Conservation (phyloP, 805 yeast genomes). For the Candida krabiensis region DNA sequence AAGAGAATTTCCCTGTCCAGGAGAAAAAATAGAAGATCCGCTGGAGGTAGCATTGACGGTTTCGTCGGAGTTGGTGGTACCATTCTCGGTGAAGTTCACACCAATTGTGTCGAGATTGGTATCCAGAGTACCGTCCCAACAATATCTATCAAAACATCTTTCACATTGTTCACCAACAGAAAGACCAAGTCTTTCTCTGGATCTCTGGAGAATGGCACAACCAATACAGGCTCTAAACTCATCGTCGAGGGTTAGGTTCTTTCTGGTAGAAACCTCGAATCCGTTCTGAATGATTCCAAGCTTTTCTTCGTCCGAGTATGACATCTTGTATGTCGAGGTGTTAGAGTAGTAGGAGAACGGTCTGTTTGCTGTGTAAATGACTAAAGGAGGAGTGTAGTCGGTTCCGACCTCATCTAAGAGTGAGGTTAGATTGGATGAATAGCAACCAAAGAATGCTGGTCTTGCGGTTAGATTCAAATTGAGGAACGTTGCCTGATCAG, state of each 20-base stretch:
- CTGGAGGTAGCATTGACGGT: conserved; percentile 26
- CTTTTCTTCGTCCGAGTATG: conserved; percentile 58
- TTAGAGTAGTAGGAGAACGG: conserved; percentile 67
- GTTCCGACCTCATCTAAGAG: conserved; percentile 40
- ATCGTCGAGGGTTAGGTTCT: conserved; percentile 63
- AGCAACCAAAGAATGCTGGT: conserved; percentile 86
- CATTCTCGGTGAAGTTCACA: conserved; percentile 41
- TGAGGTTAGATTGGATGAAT: conserved; percentile 58
- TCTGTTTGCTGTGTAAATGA: conserved; percentile 75
- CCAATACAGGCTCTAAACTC: conserved; percentile 76
- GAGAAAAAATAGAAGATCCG: conserved; percentile 8
- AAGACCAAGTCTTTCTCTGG: conserved; percentile 64
- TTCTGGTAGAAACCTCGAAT: conserved; percentile 64
- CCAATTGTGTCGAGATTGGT: conserved; percentile 13
- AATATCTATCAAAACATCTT: conserved; percentile 66
- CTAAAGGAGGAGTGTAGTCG: conserved; percentile 60
- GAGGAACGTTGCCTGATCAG: conserved; percentile 62
- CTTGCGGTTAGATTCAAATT: conserved; percentile 58
- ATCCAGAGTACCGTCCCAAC: conserved; percentile 46
- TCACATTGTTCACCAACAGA: conserved; percentile 70
- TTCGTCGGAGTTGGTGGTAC: conserved; percentile 34
- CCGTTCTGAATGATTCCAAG: conserved; percentile 69
- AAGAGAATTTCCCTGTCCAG: background rate
- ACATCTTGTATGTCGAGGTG: conserved; percentile 69
- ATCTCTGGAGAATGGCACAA: conserved; percentile 80